Evolutionary conservation across 2,329 filamentous ascomycete species (phyloP).

Genomic region (Xenosphaeropsis pyriputrescens): DNA sequence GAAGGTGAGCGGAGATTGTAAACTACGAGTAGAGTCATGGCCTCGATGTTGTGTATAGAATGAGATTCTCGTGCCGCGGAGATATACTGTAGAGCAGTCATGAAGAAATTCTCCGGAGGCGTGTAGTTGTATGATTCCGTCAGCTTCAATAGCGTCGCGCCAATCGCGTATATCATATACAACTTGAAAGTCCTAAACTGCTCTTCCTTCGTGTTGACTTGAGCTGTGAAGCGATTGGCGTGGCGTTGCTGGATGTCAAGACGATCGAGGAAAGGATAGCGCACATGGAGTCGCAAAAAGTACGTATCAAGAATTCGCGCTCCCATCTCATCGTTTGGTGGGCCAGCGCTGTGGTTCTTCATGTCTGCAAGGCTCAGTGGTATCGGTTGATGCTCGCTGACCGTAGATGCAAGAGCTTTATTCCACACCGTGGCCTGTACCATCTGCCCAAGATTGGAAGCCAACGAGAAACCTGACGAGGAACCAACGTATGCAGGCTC

Average conservation of each 20-base stretch:
- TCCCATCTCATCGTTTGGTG: constrained; percentile 29
- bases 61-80: constrained; percentile 30
- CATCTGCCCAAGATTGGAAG: constrained; percentile 34
- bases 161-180: constrained; percentile 35
- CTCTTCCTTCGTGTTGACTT: constrained; percentile 21
- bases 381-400: constrained; percentile 8
- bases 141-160: constrained; percentile 29
- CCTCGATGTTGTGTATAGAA: constrained; percentile 34
- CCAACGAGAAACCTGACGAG: constrained; percentile 31
- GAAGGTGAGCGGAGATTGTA: constrained; percentile 34
- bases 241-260: constrained; percentile 28
- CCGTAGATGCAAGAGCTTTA: constrained; percentile 23
- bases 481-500: constrained; percentile 32
- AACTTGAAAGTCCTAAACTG: constrained; percentile 33
- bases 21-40: constrained; percentile 33
- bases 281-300: constrained; percentile 27
- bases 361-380: constrained; percentile 20
- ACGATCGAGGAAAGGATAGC: constrained; percentile 33
- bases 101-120: constrained; percentile 27
- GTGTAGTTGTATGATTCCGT: constrained; percentile 28
- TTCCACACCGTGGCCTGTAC: constrained; percentile 38
- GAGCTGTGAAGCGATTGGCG: constrained; percentile 20
- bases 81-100: constrained; percentile 31
- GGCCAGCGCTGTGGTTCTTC: constrained; percentile 25
- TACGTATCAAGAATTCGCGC: constrained; percentile 27